These are phyloP conservation scores for Mikania micrantha DNA, from an alignment of 129 eudicot genomes.

Conservation along the genomic window DNA sequence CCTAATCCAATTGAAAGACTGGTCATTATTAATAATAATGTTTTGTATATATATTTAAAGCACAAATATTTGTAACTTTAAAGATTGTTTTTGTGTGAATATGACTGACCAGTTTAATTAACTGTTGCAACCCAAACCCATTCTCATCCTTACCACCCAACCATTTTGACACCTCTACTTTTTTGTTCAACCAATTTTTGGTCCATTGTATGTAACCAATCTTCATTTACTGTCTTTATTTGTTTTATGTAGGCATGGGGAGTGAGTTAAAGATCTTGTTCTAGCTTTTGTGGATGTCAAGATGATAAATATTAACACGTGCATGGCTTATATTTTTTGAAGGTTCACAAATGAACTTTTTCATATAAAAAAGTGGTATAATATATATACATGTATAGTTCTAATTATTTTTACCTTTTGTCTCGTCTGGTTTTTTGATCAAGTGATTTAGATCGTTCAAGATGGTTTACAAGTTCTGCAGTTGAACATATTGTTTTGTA, in stretches of 20 bases:
- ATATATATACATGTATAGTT: conserved; percentile 21
- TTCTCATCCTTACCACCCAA: too few relatives aligned
- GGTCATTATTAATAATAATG: too few relatives aligned
- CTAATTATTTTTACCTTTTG: conserved; percentile 9
- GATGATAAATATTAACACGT: neutral
- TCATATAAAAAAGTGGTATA: neutral
- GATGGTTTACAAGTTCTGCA: neutral
- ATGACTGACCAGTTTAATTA: neutral
- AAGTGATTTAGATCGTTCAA: conserved; percentile 9
- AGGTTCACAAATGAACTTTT: neutral
- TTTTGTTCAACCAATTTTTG: neutral
- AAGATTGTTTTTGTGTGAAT: neutral
- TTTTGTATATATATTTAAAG: neutral
- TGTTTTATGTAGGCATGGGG: conserved; percentile 56
- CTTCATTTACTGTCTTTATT: neutral
- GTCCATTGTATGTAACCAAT: neutral
- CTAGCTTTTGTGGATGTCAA: neutral
- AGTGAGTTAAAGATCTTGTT: conserved; percentile 33
- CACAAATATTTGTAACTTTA: neutral
- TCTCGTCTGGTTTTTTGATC: neutral
- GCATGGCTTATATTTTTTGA: neutral
- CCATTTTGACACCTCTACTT: neutral
- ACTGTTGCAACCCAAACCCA: neutral
- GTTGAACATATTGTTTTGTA: neutral
- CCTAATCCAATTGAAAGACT: too few relatives aligned